Evolutionary conservation across 2,329 filamentous ascomycete genomes (phyloP).

Genomic region (Venturia pyrina): DNA sequence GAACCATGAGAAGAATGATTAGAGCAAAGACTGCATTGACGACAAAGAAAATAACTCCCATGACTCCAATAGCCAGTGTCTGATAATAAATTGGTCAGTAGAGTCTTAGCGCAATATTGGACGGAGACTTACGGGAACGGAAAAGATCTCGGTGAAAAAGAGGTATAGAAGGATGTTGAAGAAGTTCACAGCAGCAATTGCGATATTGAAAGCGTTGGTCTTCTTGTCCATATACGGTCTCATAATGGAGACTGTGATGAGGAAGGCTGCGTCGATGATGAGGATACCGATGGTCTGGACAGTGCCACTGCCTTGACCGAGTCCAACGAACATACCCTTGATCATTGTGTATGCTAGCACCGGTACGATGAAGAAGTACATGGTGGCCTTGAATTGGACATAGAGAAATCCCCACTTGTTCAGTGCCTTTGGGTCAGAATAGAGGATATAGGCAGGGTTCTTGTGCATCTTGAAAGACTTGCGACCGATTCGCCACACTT

Average conservation of each 20-base stretch:
- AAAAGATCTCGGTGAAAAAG: constrained; percentile 80
- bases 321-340: constrained; percentile 81
- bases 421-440: constrained; percentile 83
- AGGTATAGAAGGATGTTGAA: constrained; percentile 81
- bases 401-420: constrained; percentile 99
- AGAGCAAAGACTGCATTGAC: constrained; percentile 14
- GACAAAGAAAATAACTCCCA: constrained; percentile 14
- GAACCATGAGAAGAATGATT: constrained; percentile 51
- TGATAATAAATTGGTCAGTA: constrained; percentile 18
- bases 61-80: constrained; percentile 27
- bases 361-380: constrained; percentile 89
- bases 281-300: constrained; percentile 76
- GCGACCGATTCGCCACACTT: constrained; percentile 81
- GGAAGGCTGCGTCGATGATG: constrained; percentile 67
- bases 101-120: constrained; percentile 62
- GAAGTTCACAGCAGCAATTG: constrained; percentile 84
- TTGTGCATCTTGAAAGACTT: constrained; percentile 86
- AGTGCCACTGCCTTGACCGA: constrained; percentile 60
- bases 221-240: constrained; percentile 99
- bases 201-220: constrained; percentile 92
- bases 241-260: constrained; percentile 69
- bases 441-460: constrained; percentile 93
- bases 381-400: constrained; percentile 89
- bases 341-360: constrained; percentile 68
- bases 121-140: constrained; percentile 52